phyloP scores from a whole-genome alignment of 148 eudicot species.

The Rhododendron ferrugineum region DNA sequence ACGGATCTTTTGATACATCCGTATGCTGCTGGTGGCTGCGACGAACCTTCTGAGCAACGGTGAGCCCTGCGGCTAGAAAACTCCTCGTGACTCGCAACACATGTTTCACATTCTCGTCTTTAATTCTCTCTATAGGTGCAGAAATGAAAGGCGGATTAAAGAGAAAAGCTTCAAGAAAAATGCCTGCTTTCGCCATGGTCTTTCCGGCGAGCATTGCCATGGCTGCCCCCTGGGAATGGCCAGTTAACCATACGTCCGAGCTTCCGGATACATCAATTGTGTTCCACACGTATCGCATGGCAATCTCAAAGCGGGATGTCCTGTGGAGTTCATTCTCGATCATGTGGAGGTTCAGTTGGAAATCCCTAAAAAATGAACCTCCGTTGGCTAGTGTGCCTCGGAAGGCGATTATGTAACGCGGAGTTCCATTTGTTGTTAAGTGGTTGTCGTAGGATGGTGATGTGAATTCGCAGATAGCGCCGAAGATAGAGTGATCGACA shows the following conservation, averaged over 20 bases:
- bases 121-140: conserved; percentile 74
- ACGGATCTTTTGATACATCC: conserved; percentile 21
- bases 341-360: conserved; percentile 61
- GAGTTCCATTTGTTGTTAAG: conserved; percentile 25
- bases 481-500: conserved; percentile 66
- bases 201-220: conserved; percentile 84
- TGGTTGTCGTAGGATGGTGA: conserved; percentile 20
- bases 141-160: conserved; percentile 86
- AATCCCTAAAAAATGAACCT: conserved; percentile 58
- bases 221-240: conserved; percentile 88
- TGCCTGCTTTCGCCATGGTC: conserved; percentile 61
- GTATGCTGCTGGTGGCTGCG: conserved; percentile 20
- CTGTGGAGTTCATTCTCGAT: conserved; percentile 60
- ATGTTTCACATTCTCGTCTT: conserved; percentile 66
- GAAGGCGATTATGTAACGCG: conserved; percentile 63
- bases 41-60: conserved; percentile 34
- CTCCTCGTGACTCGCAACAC: conserved; percentile 79
- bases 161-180: conserved; percentile 57
- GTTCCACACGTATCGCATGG: conserved; percentile 59
- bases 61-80: conserved; percentile 77
- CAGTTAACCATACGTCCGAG: conserved; percentile 59
- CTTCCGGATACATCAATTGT: conserved; percentile 50
- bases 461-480: conserved; percentile 65
- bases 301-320: conserved; percentile 64
- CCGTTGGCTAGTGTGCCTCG: conserved; percentile 78